These are phyloP conservation scores for Pichia thaimueangensis DNA, from an alignment of 805 yeast genomes.

Conservation along the genomic window DNA sequence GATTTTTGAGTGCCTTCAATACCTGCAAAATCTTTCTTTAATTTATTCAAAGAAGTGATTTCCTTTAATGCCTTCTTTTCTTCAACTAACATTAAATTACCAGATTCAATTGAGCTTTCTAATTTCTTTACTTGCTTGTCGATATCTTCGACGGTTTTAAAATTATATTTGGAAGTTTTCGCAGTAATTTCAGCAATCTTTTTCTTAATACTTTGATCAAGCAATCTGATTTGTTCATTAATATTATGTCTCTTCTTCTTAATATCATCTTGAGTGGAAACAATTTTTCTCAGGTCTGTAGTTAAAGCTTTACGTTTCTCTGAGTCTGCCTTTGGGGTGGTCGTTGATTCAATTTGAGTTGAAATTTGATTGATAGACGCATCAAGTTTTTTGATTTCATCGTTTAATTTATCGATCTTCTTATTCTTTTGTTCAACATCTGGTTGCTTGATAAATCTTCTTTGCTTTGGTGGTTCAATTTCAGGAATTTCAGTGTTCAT, in stretches of 20 bases:
- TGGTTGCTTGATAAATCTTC: constrained; percentile 66
- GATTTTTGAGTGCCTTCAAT: constrained; percentile 71
- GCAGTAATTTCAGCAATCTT: constrained; percentile 69
- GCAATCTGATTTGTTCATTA: constrained; percentile 60
- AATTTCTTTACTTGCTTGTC: constrained; percentile 57
- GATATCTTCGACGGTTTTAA: constrained; percentile 61
- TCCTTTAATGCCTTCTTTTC: constrained; percentile 84
- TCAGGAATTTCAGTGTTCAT: constrained; percentile 15
- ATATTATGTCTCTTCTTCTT: constrained; percentile 29
- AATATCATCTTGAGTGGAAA: constrained; percentile 33
- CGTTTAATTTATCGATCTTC: constrained; percentile 46
- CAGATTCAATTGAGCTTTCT: constrained; percentile 72
- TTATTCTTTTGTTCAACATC: constrained; percentile 61
- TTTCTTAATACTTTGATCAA: constrained; percentile 67
- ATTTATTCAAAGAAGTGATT: constrained; percentile 73
- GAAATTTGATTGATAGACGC: constrained; percentile 44
- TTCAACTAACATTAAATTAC: constrained; percentile 79
- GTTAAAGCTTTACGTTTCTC: constrained; percentile 45
- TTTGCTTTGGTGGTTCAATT: constrained; percentile 25
- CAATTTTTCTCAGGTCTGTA: constrained; percentile 37
- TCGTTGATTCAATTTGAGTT: constrained; percentile 49
- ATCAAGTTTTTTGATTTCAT: constrained; percentile 60
- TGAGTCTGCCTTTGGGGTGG: constrained; percentile 43
- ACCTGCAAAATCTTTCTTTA: constrained; percentile 67
- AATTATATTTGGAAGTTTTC: constrained; percentile 62